Evolutionary conservation across 2,329 filamentous ascomycete species (phyloP).

Genomic region (Cordyceps javanica): DNA sequence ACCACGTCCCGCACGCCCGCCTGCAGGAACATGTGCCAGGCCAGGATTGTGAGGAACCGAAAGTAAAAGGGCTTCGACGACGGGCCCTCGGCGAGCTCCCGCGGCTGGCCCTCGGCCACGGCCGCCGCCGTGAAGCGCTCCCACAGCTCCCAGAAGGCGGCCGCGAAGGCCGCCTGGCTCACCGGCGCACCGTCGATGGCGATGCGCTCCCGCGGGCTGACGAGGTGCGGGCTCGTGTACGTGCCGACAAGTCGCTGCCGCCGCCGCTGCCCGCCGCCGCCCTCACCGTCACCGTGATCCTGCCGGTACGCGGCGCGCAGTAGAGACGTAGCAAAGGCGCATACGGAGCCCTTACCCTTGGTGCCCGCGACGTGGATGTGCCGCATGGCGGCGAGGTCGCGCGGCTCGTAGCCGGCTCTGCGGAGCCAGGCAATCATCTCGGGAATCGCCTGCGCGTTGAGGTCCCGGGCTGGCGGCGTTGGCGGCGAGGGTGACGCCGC

Average conservation of each 20-base stretch:
- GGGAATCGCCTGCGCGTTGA: constrained; percentile 71
- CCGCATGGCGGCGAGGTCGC: constrained; percentile 36
- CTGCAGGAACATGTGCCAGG: constrained; percentile 72
- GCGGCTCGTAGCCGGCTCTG: constrained; percentile 63
- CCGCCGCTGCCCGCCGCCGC: neutral
- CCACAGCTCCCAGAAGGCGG: constrained; percentile 82
- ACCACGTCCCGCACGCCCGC: constrained; percentile 74
- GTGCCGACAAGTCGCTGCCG: constrained; percentile 61
- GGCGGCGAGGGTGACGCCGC: neutral
- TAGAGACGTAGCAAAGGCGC: constrained; percentile 75
- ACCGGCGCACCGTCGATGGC: constrained; percentile 69
- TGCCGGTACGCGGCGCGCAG: constrained; percentile 40
- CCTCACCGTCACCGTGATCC: too few species aligned
- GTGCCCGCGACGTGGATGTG: constrained; percentile 85
- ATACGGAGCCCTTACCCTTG: constrained; percentile 89
- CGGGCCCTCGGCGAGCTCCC: constrained; percentile 46
- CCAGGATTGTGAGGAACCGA: constrained; percentile 82
- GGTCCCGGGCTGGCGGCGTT: constrained; percentile 13
- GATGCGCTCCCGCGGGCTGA: constrained; percentile 79
- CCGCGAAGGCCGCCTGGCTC: constrained; percentile 60
- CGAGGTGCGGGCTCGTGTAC: constrained; percentile 80
- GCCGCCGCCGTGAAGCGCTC: constrained; percentile 46
- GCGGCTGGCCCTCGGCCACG: constrained; percentile 23
- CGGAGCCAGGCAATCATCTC: constrained; percentile 76
- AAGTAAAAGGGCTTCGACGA: constrained; percentile 83